These are phyloP conservation scores for Beta corolliflora DNA, from an alignment of 179 eudicot species.

Conservation along the genomic window DNA sequence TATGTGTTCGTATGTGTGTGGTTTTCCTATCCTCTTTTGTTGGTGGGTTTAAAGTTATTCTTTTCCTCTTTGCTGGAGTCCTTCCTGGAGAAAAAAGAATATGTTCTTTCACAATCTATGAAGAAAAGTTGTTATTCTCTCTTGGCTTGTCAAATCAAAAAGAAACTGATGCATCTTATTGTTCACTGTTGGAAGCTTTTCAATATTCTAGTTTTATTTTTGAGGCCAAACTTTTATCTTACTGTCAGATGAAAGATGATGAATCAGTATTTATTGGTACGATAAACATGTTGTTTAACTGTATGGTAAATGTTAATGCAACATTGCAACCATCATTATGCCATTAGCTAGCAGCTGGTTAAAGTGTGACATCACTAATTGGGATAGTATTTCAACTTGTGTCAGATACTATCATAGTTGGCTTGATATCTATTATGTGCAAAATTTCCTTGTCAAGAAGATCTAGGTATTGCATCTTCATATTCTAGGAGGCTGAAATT, in stretches of 20 bases:
- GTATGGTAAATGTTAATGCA: neutral
- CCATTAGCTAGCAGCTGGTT: neutral
- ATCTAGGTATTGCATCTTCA: neutral
- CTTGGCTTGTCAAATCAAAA: neutral
- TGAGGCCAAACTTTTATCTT: too few relatives aligned
- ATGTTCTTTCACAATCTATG: neutral
- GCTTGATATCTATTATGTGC: neutral
- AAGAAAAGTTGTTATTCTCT: constrained; percentile 11
- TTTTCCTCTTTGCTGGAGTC: constrained; percentile 12
- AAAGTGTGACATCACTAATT: neutral
- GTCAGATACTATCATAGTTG: neutral
- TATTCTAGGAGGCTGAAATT: neutral
- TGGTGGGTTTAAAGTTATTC: neutral
- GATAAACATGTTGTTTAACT: neutral
- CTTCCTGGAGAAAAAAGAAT: constrained; percentile 6
- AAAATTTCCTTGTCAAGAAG: neutral
- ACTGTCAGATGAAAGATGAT: neutral
- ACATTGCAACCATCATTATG: neutral
- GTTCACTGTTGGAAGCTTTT: neutral
- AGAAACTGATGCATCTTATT: neutral
- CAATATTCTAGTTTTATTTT: neutral
- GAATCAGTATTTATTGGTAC: neutral
- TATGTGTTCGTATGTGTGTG: neutral
- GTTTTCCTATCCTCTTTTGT: neutral
- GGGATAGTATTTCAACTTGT: neutral